These are phyloP conservation scores for Apophysomyces sp. DNA, from an alignment of 371 early-diverging fungal species.

Conservation along the genomic window DNA sequence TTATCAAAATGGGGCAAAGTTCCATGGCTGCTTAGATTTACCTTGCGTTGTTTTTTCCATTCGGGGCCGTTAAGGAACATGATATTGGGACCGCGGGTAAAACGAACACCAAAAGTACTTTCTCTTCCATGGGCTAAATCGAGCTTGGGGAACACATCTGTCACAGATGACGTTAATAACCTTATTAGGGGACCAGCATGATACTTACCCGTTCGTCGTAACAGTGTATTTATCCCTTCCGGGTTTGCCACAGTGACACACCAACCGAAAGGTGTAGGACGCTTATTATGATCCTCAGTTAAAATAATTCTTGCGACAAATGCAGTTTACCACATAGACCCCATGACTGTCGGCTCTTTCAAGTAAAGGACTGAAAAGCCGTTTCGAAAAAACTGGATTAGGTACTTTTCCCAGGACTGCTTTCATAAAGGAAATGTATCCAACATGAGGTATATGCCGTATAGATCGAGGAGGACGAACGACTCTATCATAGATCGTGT, in stretches of 20 bases:
- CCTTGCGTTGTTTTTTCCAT: conserved; percentile 4
- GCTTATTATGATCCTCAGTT: not conserved
- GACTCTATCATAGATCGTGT: not conserved
- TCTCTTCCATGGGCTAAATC: not conserved
- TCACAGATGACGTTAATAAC: not conserved
- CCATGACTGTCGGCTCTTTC: not conserved
- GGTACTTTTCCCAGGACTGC: not conserved
- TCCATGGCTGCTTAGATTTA: not conserved
- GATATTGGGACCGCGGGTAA: conserved; percentile 13
- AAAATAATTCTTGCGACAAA: not conserved
- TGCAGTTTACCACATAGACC: conserved; percentile 1
- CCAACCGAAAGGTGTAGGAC: conserved; percentile 11
- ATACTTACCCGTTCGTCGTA: conserved; percentile 7
- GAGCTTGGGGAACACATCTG: conserved; percentile 13
- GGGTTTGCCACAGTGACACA: conserved; percentile 8
- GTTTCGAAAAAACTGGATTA: not conserved
- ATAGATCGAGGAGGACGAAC: conserved; percentile 9
- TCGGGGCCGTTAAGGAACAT: conserved; percentile 10
- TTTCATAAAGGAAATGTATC: conserved; percentile 4
- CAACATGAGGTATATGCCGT: conserved; percentile 11
- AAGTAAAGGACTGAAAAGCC: not conserved
- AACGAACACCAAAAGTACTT: conserved; percentile 4
- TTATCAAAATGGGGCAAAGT: too few species aligned
- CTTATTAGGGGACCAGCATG: not conserved
- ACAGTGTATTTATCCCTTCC: conserved; percentile 4